These are phyloP conservation scores for Phaffia australis DNA, from an alignment of 768 basidiomycete species.

Conservation along the genomic window DNA sequence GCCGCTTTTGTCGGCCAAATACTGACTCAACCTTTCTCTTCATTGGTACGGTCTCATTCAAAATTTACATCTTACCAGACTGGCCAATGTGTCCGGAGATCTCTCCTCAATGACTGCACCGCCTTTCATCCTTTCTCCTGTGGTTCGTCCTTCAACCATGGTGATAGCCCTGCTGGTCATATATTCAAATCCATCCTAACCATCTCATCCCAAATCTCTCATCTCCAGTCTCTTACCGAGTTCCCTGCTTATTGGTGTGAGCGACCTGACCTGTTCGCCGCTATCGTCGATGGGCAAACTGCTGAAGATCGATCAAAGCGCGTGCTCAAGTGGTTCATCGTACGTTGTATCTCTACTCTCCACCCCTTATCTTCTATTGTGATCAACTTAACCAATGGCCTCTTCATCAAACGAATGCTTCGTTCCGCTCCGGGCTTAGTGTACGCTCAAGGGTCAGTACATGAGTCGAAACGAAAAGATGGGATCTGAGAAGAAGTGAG, in stretches of 20 bases:
- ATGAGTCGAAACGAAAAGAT: slow-evolving; percentile 88
- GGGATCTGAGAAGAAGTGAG: slow-evolving; percentile 92
- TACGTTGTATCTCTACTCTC: slow-evolving; percentile 38
- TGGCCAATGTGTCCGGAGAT: slow-evolving; percentile 30
- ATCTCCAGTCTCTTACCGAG: slow-evolving; percentile 11
- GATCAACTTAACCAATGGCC: not conserved
- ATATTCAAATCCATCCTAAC: slow-evolving; percentile 16
- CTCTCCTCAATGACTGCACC: slow-evolving; percentile 41
- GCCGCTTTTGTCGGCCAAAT: slow-evolving; percentile 52
- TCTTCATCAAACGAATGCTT: not conserved
- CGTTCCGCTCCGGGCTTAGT: slow-evolving; percentile 12
- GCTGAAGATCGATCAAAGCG: slow-evolving; percentile 63
- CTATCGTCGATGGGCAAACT: slow-evolving; percentile 64
- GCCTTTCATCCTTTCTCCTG: slow-evolving; percentile 30
- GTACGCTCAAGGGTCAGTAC: slow-evolving; percentile 77
- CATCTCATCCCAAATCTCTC: slow-evolving; percentile 22
- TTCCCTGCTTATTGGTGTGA: slow-evolving; percentile 83
- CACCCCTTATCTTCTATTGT: not conserved
- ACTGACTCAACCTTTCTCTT: slow-evolving; percentile 77
- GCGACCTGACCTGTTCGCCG: slow-evolving; percentile 76
- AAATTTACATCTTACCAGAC: slow-evolving; percentile 18
- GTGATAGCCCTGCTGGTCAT: slow-evolving; percentile 41
- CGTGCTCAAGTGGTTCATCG: slow-evolving; percentile 93
- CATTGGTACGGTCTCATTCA: slow-evolving; percentile 43
- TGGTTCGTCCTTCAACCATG: slow-evolving; percentile 4